Evolutionary conservation across 2,329 filamentous ascomycete genomes (phyloP), one percentile per base, ranked within the genome.

Genomic region (Bipolaris zeicola): DNA sequence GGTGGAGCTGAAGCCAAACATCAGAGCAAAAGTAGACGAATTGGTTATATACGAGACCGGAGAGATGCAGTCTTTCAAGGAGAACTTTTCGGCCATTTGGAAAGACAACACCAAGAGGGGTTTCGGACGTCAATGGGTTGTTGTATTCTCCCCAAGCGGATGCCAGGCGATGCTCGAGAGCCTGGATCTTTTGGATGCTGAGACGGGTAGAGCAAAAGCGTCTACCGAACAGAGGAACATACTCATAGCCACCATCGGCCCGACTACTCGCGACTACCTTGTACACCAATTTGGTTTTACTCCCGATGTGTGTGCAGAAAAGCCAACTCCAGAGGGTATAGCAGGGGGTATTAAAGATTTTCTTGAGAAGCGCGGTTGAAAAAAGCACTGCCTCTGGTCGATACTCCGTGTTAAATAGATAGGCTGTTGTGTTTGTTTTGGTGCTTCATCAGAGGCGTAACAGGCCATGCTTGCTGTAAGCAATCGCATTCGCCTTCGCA

Each of bases 231-330:
- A 49, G 20, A 77, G 77, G 8, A 81, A 74, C 48, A 89, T 87
- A 1, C 87, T 85, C 60, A 81, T 98, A 58, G 91, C 89, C 13
- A 96, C 93, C 0, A 99, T 99, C 75, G 95, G 95, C 0, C 94
- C 95, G 11, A 99, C 95, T 16, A 99, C 95, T 10, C 83, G 88
- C 61, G 87, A 92, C 64, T 87, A 91, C 76, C 78, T 99, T 42
- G 73, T 80, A 14, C 79, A 81, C 18, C 82, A 81, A 1, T 91
- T 92, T 72, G 84, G 78, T 0, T 89, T 87, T 61, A 82, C 87
- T 65, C 87, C 91, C 1, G 87, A 94, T 71, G 89, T 90, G n/a
- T 96, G 89, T 75, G 91, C 95, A 1, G 85, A 85, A 67, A 88
- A 83, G 67, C 95, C 95, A 1, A 96, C 86, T 72, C 91, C 93